Evolutionary conservation across 257 asterid genomes (phyloP), one percentile per base, ranked within the genome.

Genomic region (Cynanchum wilfordii): DNA sequence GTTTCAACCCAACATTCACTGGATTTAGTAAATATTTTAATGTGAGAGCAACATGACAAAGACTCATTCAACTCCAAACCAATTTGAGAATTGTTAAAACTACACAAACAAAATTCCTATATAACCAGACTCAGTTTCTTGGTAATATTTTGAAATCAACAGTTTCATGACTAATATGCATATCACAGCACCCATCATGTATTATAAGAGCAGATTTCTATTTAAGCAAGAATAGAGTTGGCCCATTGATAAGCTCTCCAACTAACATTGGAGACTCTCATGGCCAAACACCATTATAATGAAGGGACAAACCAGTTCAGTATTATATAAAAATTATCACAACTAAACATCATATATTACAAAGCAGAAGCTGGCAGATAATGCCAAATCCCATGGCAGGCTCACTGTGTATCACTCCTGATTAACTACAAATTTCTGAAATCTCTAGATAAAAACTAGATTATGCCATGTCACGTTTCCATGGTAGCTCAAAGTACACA

Each of bases 311-410:
- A 12, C 30, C 45, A 27, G 47, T 62, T 30, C 24, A 16, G n/a
- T 33, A 30, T 11, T 16, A 6, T 20, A 27, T 62, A 4, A 7
- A 10, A 33, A 4, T 15, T 15, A 30, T 30, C 22, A 62, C 45
- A 33, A 15, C 24, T 22, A 62, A 29, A 62, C 13, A 62, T 44
- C 24, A 62, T 13, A 16, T 30, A 16, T 62, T n/a, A 30, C 47
- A 2, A 30, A 22, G 13, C 19, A 58, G 20, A 30, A 60, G 67
- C 67, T 29, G 33, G 67, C 45, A 62, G 25, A 33, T 62, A 62
- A 62, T 62, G 44, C 67, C 24, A 62, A 54, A 62, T 42, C 44
- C 44, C 67, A 62, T 30, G 42, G 67, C 45, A 62, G 67, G 47
- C 24, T 60, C 22, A 29, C 66, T 1, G 64, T 4, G 27, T 29